Percentiles rank a stretch among this genome's conserved stretches.
Evolutionary conservation across 352 stramenopile species (phyloP).

Genomic region (Aphanomyces euteiches): DNA sequence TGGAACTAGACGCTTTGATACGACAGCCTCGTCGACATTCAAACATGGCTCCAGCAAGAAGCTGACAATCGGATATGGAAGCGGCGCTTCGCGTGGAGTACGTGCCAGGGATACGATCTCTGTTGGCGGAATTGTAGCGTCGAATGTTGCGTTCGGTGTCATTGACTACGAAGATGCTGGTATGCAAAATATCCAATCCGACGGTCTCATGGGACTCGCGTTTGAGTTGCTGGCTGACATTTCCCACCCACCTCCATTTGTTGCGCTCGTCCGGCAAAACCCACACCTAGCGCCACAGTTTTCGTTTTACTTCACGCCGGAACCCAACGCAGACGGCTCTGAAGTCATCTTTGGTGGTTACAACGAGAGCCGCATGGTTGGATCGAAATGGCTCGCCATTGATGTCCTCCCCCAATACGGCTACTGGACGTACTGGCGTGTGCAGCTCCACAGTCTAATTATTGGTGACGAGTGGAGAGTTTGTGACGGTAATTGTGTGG

Average conservation of each 20-base stretch:
- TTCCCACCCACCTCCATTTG: conserved; percentile 68
- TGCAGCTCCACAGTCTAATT: conserved; percentile 61
- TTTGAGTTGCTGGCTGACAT: conserved; percentile 91
- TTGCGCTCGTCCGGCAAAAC: conserved; percentile 61
- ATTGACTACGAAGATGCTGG: conserved; percentile 62
- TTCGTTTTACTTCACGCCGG: conserved; percentile 94
- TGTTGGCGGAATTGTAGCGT: conserved; percentile 46
- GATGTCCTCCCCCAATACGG: conserved; percentile 73
- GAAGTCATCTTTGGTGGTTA: conserved; percentile 69
- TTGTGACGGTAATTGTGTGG: conserved; percentile 54
- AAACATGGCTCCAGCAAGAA: conserved; percentile 36
- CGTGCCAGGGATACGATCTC: conserved; percentile 57
- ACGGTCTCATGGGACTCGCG: conserved; percentile 95
- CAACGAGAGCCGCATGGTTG: conserved; percentile 48
- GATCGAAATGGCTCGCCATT: conserved; percentile 62
- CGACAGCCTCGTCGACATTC: conserved; percentile 48
- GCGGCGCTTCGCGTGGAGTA: conserved; percentile 57
- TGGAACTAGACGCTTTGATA: conserved; percentile 51
- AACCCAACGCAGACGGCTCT: conserved; percentile 70
- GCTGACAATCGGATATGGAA: conserved; percentile 74
- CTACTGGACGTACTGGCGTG: conserved; percentile 77
- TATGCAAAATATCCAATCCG: conserved; percentile 79
- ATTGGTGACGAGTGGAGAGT: conserved; percentile 34
- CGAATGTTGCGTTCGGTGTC: conserved; percentile 53
- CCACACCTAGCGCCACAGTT: conserved; percentile 82